These are phyloP conservation scores for Neofusicoccum parvum DNA, from an alignment of 2,329 filamentous ascomycete species.

Conservation along the genomic window DNA sequence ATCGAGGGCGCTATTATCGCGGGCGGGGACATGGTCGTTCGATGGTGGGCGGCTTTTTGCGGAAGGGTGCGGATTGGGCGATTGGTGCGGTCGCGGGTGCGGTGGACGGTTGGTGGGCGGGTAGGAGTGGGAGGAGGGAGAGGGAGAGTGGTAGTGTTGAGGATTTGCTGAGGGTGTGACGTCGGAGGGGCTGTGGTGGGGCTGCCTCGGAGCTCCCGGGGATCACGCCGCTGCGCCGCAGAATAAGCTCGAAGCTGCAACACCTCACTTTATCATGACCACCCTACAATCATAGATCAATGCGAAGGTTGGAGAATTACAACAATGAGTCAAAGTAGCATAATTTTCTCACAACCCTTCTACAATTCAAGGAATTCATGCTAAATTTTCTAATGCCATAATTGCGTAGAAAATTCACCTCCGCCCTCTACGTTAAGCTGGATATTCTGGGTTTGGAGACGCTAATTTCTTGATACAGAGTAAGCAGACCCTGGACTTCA, in stretches of 20 bases:
- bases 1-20: slow-evolving; percentile 99
- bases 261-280: not conserved
- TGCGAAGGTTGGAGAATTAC: no score
- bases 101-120: not conserved
- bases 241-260: not conserved
- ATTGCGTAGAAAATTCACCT: no score
- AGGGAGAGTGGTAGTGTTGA: not conserved
- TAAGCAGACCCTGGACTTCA: no score
- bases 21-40: slow-evolving; percentile 67
- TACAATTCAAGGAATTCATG: no score
- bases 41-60: not conserved
- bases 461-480: no score
- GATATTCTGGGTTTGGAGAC: no score
- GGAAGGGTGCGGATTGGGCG: not conserved
- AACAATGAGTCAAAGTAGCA: no score
- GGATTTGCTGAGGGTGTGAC: slow-evolving; percentile 9
- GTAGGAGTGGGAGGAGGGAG: not conserved
- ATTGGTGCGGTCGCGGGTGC: not conserved
- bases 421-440: no score
- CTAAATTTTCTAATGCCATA: no score
- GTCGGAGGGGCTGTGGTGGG: slow-evolving; percentile 20
- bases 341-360: no score
- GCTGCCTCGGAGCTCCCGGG: slow-evolving; percentile 2
- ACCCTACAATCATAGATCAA: not conserved
- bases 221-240: not conserved